Evolutionary conservation across 768 basidiomycete species (phyloP).

Genomic region (Austroboletus eburneus): DNA sequence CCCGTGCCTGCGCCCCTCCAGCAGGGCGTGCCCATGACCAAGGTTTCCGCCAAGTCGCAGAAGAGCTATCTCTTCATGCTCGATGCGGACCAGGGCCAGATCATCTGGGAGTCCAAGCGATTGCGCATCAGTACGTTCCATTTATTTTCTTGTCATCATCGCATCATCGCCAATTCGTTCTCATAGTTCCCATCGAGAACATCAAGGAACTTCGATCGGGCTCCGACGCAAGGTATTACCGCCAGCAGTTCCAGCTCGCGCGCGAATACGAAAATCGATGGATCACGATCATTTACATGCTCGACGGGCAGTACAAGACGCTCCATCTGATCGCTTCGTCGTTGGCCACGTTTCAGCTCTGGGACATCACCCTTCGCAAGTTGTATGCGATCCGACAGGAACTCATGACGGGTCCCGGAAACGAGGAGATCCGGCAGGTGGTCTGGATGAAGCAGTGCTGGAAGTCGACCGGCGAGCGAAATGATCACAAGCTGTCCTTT

Average conservation of each 20-base stretch:
- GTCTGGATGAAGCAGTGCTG: slow-evolving; percentile 83
- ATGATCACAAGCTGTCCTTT: slow-evolving; percentile 62
- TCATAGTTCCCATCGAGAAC: slow-evolving; percentile 74
- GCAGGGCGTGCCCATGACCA: slow-evolving; percentile 71
- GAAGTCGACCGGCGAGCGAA: slow-evolving; percentile 63
- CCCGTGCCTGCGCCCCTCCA: slow-evolving; percentile 56
- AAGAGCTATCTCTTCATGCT: slow-evolving; percentile 68
- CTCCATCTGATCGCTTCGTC: slow-evolving; percentile 79
- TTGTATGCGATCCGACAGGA: slow-evolving; percentile 63
- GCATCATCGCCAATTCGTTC: background rate
- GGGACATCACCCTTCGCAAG: slow-evolving; percentile 60
- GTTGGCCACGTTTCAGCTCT: slow-evolving; percentile 54
- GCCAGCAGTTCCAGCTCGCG: slow-evolving; percentile 63
- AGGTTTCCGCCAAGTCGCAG: slow-evolving; percentile 75
- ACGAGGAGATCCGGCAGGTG: slow-evolving; percentile 57
- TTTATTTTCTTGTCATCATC: background rate
- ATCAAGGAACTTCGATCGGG: slow-evolving; percentile 85
- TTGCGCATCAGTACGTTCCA: slow-evolving; percentile 53
- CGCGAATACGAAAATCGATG: slow-evolving; percentile 64
- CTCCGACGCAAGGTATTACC: slow-evolving; percentile 64
- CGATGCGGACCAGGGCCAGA: slow-evolving; percentile 77
- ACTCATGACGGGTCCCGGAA: slow-evolving; percentile 64
- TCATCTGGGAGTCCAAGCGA: slow-evolving; percentile 74
- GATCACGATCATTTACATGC: slow-evolving; percentile 82
- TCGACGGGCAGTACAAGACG: slow-evolving; percentile 76